phyloP scores from a whole-genome alignment of 257 asterid species.

The Mitragyna speciosa region DNA sequence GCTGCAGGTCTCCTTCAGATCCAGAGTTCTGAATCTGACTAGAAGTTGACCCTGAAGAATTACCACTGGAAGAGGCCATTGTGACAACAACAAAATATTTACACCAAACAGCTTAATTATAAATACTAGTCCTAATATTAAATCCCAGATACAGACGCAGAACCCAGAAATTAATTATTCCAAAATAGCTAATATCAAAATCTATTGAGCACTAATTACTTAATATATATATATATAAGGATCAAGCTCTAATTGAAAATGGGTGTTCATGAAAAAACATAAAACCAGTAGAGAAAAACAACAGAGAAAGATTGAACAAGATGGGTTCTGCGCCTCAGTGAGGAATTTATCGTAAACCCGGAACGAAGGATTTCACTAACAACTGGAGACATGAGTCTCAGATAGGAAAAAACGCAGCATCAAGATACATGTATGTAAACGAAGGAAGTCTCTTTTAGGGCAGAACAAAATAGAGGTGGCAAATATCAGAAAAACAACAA shows the following conservation, averaged over 20 bases:
- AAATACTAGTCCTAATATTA: neutral
- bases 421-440: constrained; percentile 15
- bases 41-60: constrained; percentile 49
- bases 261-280: constrained; percentile 60
- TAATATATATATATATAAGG: neutral
- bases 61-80: constrained; percentile 73
- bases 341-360: constrained; percentile 59
- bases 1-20: constrained; percentile 45
- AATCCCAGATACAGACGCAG: constrained; percentile 9
- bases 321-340: constrained; percentile 66
- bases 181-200: neutral
- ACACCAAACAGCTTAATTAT: constrained; percentile 7
- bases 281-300: constrained; percentile 94
- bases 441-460: neutral
- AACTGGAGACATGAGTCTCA: constrained; percentile 66
- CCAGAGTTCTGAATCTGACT: constrained; percentile 45
- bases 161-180: constrained; percentile 4
- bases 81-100: neutral
- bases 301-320: constrained; percentile 96
- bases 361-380: constrained; percentile 74
- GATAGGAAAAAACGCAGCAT: constrained; percentile 37
- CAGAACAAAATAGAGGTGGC: no score
- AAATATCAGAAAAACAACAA: constrained; percentile 17
- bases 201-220: neutral
- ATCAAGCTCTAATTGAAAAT: neutral